These are phyloP conservation scores for Patellaria atrata DNA, from an alignment of 495 filamentous ascomycete species.

Conservation along the genomic window DNA sequence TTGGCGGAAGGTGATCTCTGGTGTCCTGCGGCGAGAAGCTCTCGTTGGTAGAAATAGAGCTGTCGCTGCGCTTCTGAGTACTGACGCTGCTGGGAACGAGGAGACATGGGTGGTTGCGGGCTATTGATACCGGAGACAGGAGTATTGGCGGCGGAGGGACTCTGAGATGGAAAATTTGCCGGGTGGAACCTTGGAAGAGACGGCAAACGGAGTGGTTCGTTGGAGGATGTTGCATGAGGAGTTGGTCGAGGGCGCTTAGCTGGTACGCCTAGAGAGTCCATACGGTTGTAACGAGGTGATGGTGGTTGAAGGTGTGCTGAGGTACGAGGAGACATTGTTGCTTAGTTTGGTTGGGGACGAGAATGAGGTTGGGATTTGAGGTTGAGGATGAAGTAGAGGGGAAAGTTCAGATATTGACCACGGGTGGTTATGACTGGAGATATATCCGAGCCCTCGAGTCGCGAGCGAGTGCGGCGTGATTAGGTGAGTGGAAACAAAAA, in stretches of 20 bases:
- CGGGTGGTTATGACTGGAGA: too few species aligned
- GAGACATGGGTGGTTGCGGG: slow-evolving; percentile 22
- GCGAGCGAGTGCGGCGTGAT: too few species aligned
- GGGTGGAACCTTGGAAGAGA: slow-evolving; percentile 31
- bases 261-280: slow-evolving; percentile 17
- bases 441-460: too few species aligned
- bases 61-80: slow-evolving; percentile 28
- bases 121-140: slow-evolving; percentile 17
- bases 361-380: too few species aligned
- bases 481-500: too few species aligned
- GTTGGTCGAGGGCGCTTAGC: slow-evolving; percentile 12
- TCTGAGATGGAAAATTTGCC: slow-evolving; percentile 25
- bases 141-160: slow-evolving; percentile 18
- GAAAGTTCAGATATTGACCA: too few species aligned
- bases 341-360: too few species aligned
- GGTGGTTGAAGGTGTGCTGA: too few species aligned
- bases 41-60: slow-evolving; percentile 26
- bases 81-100: slow-evolving; percentile 20
- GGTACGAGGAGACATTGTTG: too few species aligned
- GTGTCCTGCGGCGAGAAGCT: slow-evolving; percentile 15
- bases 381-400: too few species aligned
- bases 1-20: slow-evolving; percentile 1
- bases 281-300: slow-evolving; percentile 16
- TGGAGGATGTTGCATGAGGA: slow-evolving; percentile 10
- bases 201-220: slow-evolving; percentile 25